Evolutionary conservation across 352 stramenopile genomes (phyloP).

Genomic region (Phytophthora cajani): DNA sequence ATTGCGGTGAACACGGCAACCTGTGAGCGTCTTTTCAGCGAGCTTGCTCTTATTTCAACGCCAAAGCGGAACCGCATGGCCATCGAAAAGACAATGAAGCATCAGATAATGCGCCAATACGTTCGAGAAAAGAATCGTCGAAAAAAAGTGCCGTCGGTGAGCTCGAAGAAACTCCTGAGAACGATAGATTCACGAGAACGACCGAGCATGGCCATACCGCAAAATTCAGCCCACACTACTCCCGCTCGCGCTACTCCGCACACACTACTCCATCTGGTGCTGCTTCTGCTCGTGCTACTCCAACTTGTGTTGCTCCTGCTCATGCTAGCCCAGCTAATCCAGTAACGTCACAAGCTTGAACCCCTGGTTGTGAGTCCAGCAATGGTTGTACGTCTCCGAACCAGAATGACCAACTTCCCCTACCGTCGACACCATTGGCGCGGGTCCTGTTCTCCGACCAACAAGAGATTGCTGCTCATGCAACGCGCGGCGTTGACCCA

Average conservation of each 20-base stretch:
- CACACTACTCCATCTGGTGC: background rate
- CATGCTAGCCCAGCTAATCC: background rate
- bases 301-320: background rate
- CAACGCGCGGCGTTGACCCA: background rate
- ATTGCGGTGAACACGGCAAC: background rate
- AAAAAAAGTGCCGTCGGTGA: background rate
- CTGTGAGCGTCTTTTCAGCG: background rate
- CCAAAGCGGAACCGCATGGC: background rate
- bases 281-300: background rate
- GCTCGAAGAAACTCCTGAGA: constrained; percentile 10
- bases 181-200: constrained; percentile 6
- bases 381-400: too few species aligned
- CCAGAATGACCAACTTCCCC: too few species aligned
- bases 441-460: background rate
- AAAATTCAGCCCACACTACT: constrained; percentile 9
- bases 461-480: background rate
- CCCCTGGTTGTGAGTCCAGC: background rate
- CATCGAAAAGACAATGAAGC: background rate
- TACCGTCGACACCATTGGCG: background rate
- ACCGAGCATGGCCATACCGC: background rate
- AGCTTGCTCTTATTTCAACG: background rate
- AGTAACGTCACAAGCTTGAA: background rate
- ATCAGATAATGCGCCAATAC: background rate
- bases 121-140: constrained; percentile 6
- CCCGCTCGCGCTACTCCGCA: background rate